Base-by-base conservation (phyloP, 148 eudicot genomes). In the Rhododendron griersonianum region DNA sequence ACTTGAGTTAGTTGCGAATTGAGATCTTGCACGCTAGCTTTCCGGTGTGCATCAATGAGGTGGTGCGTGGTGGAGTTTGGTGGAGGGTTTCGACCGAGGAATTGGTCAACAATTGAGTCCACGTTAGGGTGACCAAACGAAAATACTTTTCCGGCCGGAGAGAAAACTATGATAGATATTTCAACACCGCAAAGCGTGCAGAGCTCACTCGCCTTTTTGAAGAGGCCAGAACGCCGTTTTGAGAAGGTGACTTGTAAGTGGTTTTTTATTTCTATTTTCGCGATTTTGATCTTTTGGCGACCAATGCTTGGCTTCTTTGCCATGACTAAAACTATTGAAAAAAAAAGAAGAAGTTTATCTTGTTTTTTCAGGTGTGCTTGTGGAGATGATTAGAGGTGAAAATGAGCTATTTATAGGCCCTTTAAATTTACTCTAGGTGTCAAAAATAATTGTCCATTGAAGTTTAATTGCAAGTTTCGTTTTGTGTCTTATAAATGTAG, bases 181-280 rank as follows among this genome's bases (percentile, higher is more conserved):
- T 93, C 92, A 1, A 91, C 86, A 0, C 95, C 95, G 63, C 92
- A 91, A 11, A 93, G 92, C 0, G 91, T 90, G 79, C 92, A 89
- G 11, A 93, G 90, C 74, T 93, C 96, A 30, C 92, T 88, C 1
- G 93, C 93, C 48, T 93, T 93, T 81, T 91, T 92, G 87, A 93
- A 92, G 2, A 93, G 89, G 0, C 96, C 94, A 25, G 86, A 21
- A 18, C 94, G 94, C 15, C 96, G 92, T 48, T 92, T 92, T 4
- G 91, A 90, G 90, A 93, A 93, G 10, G 96, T 91, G 37, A 92
- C 96, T 78, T 92, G 93, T 33, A 91, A 88, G 84, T 90, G 92
- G 11, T 88, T 89, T 5, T 92, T 91, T n/a, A 87, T 91, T 83
- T 92, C 91, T 18, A 93, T 93, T 84, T 89, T 91, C 3, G 89